Percentiles rank a stretch among this genome's conserved stretches.
Conservation (phyloP, 192 early-diverging fungal species). For the Cladochytrium replicatum region DNA sequence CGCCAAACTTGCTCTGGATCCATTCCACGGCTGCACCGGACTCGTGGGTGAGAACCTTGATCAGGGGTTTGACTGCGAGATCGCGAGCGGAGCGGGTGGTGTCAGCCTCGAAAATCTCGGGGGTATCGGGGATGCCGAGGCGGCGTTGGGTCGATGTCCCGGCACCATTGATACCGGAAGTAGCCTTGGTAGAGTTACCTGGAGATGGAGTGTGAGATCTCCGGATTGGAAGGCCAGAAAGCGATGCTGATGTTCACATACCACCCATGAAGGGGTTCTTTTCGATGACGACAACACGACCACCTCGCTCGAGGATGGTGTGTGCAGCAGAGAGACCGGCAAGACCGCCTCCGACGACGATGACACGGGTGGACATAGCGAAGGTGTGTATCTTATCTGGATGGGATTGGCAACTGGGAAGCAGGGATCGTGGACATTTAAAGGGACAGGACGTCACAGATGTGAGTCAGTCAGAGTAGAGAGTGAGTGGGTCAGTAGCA, state of each 20-base stretch:
- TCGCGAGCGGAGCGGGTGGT: constrained; percentile 77
- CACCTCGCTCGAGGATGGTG: constrained; percentile 74
- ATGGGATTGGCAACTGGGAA: no score
- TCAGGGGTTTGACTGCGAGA: constrained; percentile 65
- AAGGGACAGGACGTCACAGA: no score
- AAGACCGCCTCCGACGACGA: constrained; percentile 84
- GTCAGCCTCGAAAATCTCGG: constrained; percentile 76
- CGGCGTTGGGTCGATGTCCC: constrained; percentile 73
- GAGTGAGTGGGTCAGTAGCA: no score
- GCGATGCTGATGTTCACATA: constrained; percentile 7
- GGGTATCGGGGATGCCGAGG: constrained; percentile 61
- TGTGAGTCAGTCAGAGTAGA: no score
- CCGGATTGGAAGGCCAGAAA: background rate
- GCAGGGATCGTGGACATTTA: no score
- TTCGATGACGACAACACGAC: constrained; percentile 72
- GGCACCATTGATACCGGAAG: constrained; percentile 94
- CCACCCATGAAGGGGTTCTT: constrained; percentile 83
- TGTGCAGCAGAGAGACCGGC: constrained; percentile 83
- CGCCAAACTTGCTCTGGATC: constrained; percentile 85
- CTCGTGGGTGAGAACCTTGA: constrained; percentile 72
- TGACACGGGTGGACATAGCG: no score
- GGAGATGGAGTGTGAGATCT: no score
- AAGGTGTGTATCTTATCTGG: no score
- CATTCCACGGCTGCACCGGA: constrained; percentile 84
- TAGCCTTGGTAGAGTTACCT: constrained; percentile 97